Percentiles rank a stretch among this genome's conserved stretches.
phyloP scores from a whole-genome alignment of 768 basidiomycete species.

The Mycena metata region DNA sequence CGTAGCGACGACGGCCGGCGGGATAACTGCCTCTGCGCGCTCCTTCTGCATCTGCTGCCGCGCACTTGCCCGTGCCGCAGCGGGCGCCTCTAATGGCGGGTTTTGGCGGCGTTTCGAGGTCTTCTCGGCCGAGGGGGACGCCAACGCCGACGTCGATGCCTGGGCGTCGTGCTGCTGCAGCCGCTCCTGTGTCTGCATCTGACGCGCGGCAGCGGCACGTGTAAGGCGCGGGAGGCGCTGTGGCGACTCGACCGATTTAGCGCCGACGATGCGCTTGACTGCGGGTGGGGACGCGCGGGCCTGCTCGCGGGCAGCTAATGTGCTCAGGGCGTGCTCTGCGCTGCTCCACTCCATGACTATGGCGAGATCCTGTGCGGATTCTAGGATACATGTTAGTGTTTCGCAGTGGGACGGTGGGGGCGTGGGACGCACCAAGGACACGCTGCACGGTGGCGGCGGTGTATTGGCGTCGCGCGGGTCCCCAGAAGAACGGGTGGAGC shows the following conservation, averaged over 20 bases:
- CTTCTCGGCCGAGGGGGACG: background rate
- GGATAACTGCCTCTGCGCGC: background rate
- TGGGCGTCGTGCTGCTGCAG: background rate
- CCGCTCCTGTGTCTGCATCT: background rate
- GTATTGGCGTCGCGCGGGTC: conserved; percentile 58
- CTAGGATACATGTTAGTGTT: conserved; percentile 7
- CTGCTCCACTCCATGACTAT: conserved; percentile 26
- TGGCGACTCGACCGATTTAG: conserved; percentile 15
- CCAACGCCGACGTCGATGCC: background rate
- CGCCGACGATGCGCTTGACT: conserved; percentile 19
- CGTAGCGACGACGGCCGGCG: conserved; percentile 10
- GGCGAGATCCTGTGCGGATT: conserved; percentile 23
- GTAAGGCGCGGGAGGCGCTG: conserved; percentile 31
- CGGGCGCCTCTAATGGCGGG: background rate
- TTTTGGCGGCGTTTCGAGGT: conserved; percentile 15
- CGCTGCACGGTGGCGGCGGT: conserved; percentile 66
- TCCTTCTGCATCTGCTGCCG: conserved; percentile 30
- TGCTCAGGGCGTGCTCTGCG: conserved; percentile 1
- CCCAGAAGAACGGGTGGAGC: conserved; percentile 78
- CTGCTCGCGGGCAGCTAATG: conserved; percentile 16
- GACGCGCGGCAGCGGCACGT: conserved; percentile 24
- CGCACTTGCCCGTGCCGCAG: conserved; percentile 27
- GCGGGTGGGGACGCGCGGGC: background rate
- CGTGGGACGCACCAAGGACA: conserved; percentile 26
- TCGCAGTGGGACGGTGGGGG: background rate